These are phyloP conservation scores for Casuarina equisetifolia DNA, from an alignment of 306 rosid genomes.

Conservation along the genomic window DNA sequence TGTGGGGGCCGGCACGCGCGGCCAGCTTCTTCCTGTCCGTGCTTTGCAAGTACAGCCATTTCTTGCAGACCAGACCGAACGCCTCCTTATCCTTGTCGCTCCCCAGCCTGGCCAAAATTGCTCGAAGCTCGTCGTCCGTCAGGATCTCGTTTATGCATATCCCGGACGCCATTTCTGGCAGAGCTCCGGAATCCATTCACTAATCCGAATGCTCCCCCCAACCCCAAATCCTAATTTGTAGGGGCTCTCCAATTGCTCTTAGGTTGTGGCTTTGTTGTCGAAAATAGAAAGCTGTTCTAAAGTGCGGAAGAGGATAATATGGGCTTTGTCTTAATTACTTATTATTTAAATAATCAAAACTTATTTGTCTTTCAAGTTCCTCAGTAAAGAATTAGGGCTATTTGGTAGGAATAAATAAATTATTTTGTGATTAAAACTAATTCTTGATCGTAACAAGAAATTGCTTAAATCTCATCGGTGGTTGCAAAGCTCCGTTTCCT, in stretches of 20 bases:
- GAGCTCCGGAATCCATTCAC: background rate
- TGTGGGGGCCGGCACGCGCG: conserved; percentile 87
- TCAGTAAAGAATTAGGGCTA: too few species aligned
- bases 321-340: too few species aligned
- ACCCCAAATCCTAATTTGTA: conserved; percentile 3
- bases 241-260: conserved; percentile 6
- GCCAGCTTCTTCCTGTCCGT: conserved; percentile 83
- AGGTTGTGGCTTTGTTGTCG: background rate
- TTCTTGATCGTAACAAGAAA: background rate
- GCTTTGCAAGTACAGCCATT: conserved; percentile 92
- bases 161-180: conserved; percentile 5
- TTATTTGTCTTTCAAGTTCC: too few species aligned
- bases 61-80: conserved; percentile 83
- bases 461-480: background rate
- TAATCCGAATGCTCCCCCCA: too few species aligned
- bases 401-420: too few species aligned
- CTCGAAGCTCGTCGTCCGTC: conserved; percentile 83
- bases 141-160: conserved; percentile 62
- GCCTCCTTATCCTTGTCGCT: conserved; percentile 70
- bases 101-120: conserved; percentile 58
- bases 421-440: too few species aligned
- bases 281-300: too few species aligned
- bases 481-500: background rate
- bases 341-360: too few species aligned
- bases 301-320: too few species aligned